Evolutionary conservation across 441 rosid genomes (phyloP).

Genomic region (Gossypium aridum): DNA sequence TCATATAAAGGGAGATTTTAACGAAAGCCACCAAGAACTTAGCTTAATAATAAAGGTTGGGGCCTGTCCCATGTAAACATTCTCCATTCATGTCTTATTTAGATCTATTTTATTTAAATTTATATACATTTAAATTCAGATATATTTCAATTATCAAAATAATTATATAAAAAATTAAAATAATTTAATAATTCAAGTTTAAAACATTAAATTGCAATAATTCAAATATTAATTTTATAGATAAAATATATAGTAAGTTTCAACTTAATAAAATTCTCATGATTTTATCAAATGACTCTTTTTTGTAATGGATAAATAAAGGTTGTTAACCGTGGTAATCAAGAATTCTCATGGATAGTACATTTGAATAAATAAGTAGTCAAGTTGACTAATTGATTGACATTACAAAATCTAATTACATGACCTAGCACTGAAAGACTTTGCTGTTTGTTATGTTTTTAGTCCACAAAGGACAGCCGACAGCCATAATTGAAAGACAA

Average conservation of each 20-base stretch:
- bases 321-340: not conserved
- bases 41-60: too few relatives aligned
- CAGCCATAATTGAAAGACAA: constrained; percentile 6
- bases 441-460: not conserved
- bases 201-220: not conserved
- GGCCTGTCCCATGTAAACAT: too few relatives aligned
- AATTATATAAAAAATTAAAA: too few relatives aligned
- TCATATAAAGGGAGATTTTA: too few relatives aligned
- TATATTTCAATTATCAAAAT: too few relatives aligned
- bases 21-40: too few relatives aligned
- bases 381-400: constrained; percentile 6
- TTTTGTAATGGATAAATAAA: not conserved
- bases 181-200: too few relatives aligned
- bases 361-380: not conserved
- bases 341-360: not conserved
- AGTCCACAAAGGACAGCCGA: constrained; percentile 4
- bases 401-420: not conserved
- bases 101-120: too few relatives aligned
- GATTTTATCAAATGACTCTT: too few relatives aligned
- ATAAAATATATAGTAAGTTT: not conserved
- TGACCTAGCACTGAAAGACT: not conserved
- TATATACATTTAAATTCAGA: too few relatives aligned
- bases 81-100: too few relatives aligned
- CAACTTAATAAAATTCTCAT: not conserved
- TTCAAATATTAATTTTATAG: not conserved